Percentiles rank a stretch among this genome's conserved stretches.
phyloP scores from a whole-genome alignment of 306 rosid species.

The Lathyrus oleraceus region DNA sequence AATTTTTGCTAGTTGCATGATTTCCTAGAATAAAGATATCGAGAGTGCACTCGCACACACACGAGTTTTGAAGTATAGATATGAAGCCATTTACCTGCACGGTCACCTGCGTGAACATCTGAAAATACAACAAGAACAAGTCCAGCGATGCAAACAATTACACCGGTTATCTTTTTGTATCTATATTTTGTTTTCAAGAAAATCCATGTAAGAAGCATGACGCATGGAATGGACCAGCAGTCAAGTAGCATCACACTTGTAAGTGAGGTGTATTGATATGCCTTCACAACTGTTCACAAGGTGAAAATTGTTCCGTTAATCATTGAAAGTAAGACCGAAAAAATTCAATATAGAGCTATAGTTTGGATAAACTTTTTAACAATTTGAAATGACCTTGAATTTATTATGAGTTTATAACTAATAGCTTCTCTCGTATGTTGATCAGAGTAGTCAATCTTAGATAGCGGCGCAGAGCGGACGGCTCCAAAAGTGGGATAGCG shows the following conservation, averaged over 20 bases:
- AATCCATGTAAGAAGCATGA: slow-evolving; percentile 92
- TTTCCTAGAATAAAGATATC: slow-evolving; percentile 16
- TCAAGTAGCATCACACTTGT: slow-evolving; percentile 97
- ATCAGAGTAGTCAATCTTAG: no score
- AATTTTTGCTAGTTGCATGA: slow-evolving; percentile 12
- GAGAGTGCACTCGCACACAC: not conserved
- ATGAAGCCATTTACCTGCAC: slow-evolving; percentile 55
- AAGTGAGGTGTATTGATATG: slow-evolving; percentile 92
- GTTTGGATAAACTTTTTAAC: no score
- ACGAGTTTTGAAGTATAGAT: not conserved
- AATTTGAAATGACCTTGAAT: no score
- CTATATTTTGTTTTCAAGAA: slow-evolving; percentile 93
- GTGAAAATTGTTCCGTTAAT: slow-evolving; percentile 21
- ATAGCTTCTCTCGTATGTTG: no score
- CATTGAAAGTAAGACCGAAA: slow-evolving; percentile 21
- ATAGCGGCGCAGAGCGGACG: no score
- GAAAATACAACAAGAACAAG: slow-evolving; percentile 86
- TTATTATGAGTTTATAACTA: no score
- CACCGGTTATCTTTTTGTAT: slow-evolving; percentile 71
- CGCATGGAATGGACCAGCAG: slow-evolving; percentile 93
- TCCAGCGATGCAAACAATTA: slow-evolving; percentile 79
- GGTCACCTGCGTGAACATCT: slow-evolving; percentile 86
- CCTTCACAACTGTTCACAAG: slow-evolving; percentile 84
- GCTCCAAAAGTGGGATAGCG: no score
- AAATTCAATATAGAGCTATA: no score